Evolutionary conservation across 2,329 filamentous ascomycete species (phyloP).

Genomic region (Fusarium sp.): DNA sequence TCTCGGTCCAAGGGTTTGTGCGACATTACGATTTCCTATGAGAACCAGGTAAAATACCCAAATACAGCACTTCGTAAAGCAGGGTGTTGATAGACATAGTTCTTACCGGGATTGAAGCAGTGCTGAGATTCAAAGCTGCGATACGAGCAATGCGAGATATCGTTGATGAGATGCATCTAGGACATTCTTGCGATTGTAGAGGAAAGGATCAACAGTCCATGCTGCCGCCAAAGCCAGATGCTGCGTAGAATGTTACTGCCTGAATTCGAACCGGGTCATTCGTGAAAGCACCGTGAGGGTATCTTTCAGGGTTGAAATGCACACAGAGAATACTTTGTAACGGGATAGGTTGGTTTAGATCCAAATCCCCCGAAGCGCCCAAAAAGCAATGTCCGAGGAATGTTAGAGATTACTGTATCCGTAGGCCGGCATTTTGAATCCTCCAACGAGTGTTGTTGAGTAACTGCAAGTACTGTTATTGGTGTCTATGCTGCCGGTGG

Average conservation of each 20-base stretch:
- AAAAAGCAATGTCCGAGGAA: conserved; percentile 10
- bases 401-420: conserved; percentile 12
- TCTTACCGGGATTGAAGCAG: conserved; percentile 6
- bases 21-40: not conserved
- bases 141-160: conserved; percentile 16
- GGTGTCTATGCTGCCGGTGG: conserved; percentile 8
- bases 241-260: not conserved
- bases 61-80: conserved; percentile 9
- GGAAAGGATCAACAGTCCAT: conserved; percentile 7
- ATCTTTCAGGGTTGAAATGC: conserved; percentile 3
- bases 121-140: not conserved
- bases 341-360: conserved; percentile 1
- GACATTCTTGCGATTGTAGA: not conserved
- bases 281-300: conserved; percentile 17
- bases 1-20: conserved; percentile 1
- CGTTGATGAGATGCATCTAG: not conserved
- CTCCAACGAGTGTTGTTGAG: conserved; percentile 9
- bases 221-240: not conserved
- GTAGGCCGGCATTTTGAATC: not conserved
- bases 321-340: not conserved
- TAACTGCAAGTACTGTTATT: not conserved
- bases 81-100: not conserved
- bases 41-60: not conserved
- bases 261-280: conserved; percentile 24
- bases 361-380: conserved; percentile 6